These are phyloP conservation scores for Neonothopanus nambi DNA, from an alignment of 1,284 basidiomycete species.

Conservation along the genomic window DNA sequence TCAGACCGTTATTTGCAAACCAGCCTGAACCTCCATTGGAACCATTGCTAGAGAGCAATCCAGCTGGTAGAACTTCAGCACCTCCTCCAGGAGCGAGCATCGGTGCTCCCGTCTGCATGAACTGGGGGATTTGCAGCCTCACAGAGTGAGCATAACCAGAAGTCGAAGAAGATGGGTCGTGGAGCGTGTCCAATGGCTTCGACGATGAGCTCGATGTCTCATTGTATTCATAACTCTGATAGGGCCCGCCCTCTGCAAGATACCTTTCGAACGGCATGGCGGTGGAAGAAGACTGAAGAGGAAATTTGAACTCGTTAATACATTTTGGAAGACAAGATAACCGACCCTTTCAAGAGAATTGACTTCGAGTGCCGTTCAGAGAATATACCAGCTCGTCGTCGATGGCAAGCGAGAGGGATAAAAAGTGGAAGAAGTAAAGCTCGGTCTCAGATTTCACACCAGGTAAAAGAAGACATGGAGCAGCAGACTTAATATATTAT, in stretches of 20 bases:
- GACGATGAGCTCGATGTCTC: slow-evolving; percentile 12
- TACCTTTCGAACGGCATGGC: slow-evolving; percentile 13
- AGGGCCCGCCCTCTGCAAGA: background rate
- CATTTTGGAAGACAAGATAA: background rate
- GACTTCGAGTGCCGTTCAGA: background rate
- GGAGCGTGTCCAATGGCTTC: too few relatives aligned
- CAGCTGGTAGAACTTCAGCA: slow-evolving; percentile 61
- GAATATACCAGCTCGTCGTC: background rate
- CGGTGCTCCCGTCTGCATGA: slow-evolving; percentile 55
- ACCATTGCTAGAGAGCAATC: slow-evolving; percentile 36
- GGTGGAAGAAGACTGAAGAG: background rate
- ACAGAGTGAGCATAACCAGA: slow-evolving; percentile 28
- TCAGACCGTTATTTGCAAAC: slow-evolving; percentile 48
- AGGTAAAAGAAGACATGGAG: background rate
- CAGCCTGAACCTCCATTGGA: slow-evolving; percentile 39
- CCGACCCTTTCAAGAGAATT: background rate
- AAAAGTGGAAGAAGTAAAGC: background rate
- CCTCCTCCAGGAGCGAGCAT: slow-evolving; percentile 69
- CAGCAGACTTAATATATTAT: background rate
- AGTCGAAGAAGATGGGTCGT: too few relatives aligned
- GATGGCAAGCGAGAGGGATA: background rate
- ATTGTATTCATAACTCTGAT: background rate
- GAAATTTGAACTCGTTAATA: background rate
- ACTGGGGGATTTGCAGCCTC: slow-evolving; percentile 65
- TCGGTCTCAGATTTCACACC: background rate